Percentiles rank a stretch among this genome's conserved stretches.
These are phyloP conservation scores for Apiotrichum siamense DNA, from an alignment of 1,284 basidiomycete species.

Conservation along the genomic window DNA sequence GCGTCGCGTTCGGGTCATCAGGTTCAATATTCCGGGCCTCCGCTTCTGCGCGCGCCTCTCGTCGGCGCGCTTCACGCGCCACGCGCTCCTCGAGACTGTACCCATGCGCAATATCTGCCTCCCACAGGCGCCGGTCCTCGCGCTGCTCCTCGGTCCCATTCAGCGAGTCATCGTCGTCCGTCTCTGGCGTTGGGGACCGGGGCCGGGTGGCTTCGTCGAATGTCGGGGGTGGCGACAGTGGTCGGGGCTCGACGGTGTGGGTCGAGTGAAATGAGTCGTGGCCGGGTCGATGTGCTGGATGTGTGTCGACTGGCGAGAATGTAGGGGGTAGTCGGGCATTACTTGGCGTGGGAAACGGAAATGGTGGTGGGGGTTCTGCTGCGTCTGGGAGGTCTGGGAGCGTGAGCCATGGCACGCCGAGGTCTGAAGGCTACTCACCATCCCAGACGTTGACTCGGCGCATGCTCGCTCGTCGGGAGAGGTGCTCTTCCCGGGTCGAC, in stretches of 20 bases:
- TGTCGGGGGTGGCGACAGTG: conserved; percentile 36
- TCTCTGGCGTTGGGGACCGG: conserved; percentile 19
- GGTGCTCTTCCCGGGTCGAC: conserved; percentile 33
- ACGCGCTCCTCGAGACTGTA: conserved; percentile 40
- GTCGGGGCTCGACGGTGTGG: background rate
- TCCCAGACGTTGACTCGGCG: conserved; percentile 44
- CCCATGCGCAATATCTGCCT: conserved; percentile 39
- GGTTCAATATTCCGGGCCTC: too few species aligned
- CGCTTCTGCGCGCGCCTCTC: background rate
- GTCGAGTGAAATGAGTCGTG: background rate
- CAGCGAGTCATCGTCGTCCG: background rate
- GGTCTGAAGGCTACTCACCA: conserved; percentile 22
- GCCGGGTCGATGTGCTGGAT: background rate
- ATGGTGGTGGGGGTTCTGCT: conserved; percentile 39
- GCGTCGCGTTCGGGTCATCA: too few species aligned
- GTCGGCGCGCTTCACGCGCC: conserved; percentile 20
- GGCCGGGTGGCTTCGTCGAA: conserved; percentile 16
- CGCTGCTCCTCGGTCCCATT: conserved; percentile 21
- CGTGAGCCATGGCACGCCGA: background rate
- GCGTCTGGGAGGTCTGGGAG: conserved; percentile 34
- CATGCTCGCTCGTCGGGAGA: conserved; percentile 39
- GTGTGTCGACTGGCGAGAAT: conserved; percentile 12
- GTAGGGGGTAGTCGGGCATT: conserved; percentile 27
- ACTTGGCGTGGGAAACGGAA: conserved; percentile 34
- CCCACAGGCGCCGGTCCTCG: conserved; percentile 37